These are phyloP conservation scores for Solanum tarapatanum DNA, from an alignment of 257 asterid species.

Conservation along the genomic window DNA sequence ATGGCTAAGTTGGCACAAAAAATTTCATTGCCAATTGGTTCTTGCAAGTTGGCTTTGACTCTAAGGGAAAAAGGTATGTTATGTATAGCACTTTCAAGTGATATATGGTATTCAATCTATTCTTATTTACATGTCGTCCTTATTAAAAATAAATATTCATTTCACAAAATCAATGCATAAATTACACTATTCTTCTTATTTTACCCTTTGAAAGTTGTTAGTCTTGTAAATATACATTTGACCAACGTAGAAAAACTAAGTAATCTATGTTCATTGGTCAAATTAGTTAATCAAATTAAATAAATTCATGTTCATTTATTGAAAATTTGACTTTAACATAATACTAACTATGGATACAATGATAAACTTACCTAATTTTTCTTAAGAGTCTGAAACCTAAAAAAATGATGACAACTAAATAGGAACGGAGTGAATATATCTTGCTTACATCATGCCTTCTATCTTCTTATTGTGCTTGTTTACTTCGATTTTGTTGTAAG, in stretches of 20 bases:
- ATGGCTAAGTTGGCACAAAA: constrained; percentile 42
- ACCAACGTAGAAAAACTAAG: fast-evolving
- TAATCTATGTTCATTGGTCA: no score
- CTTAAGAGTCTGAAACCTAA: no score
- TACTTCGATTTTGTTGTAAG: background rate
- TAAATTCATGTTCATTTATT: no score
- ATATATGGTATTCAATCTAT: no score
- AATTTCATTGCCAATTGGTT: constrained; percentile 60
- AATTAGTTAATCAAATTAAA: no score
- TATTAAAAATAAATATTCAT: no score
- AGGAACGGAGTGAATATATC: background rate
- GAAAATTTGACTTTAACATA: no score
- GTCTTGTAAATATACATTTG: no score
- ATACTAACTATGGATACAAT: background rate
- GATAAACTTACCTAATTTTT: no score
- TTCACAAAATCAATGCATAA: no score
- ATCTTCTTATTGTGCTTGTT: background rate
- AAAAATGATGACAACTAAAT: background rate
- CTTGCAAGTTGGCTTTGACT: constrained; percentile 77
- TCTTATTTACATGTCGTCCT: no score
- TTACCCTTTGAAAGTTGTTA: no score
- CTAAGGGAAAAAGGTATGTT: constrained; percentile 67
- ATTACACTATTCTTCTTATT: fast-evolving
- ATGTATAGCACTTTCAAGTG: background rate
- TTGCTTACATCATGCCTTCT: background rate